Evolutionary conservation across 441 rosid species (phyloP).

Genomic region (Corymbia calophylla): DNA sequence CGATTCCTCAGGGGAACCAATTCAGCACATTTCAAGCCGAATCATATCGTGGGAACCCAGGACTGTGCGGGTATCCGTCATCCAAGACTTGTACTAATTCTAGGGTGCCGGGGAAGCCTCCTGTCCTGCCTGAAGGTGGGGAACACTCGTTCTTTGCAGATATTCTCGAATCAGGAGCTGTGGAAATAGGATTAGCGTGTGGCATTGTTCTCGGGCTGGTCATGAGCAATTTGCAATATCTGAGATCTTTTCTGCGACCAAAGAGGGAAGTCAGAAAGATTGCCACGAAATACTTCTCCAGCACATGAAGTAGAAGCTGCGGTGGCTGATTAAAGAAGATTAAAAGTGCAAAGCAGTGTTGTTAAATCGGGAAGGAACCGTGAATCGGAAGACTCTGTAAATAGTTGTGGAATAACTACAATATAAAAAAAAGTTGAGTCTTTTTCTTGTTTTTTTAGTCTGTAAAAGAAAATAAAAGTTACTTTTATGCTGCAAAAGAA

Average conservation of each 20-base stretch:
- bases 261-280: too few species aligned
- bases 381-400: too few species aligned
- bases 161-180: not conserved
- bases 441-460: too few species aligned
- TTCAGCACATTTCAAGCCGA: not conserved
- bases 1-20: not conserved
- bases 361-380: too few species aligned
- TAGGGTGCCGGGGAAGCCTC: not conserved
- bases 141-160: not conserved
- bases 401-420: too few species aligned
- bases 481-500: not conserved
- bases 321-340: too few species aligned
- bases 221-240: not conserved
- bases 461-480: too few species aligned
- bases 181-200: not conserved
- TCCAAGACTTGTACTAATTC: not conserved
- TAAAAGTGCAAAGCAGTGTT: too few species aligned
- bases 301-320: too few species aligned
- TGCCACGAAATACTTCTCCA: too few species aligned
- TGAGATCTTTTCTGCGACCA: too few species aligned
- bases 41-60: not conserved
- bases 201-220: not conserved
- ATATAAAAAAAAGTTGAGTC: too few species aligned
- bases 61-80: not conserved
- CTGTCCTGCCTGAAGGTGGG: not conserved